Conservation (phyloP, 2,329 filamentous ascomycete species). For the Pochonia chlamydosporia region DNA sequence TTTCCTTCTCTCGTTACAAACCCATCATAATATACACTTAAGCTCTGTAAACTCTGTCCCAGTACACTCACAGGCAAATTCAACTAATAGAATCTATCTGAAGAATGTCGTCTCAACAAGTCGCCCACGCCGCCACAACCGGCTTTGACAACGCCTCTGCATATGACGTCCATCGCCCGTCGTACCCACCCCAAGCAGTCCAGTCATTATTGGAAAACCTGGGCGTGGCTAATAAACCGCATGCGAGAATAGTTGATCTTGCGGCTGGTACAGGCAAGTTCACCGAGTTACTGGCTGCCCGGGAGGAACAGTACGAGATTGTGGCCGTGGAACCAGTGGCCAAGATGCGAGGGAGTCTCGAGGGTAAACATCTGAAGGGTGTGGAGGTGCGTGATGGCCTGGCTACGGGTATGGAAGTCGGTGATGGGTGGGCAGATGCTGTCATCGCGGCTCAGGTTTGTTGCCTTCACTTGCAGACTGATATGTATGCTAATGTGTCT, state of each 20-base stretch:
- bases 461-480: conserved; percentile 10
- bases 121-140: conserved; percentile 42
- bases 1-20: too few species aligned
- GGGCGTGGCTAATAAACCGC: conserved; percentile 38
- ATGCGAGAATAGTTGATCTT: conserved; percentile 54
- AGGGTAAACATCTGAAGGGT: conserved; percentile 47
- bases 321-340: conserved; percentile 59
- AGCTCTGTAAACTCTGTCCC: too few species aligned
- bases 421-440: conserved; percentile 56
- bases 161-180: conserved; percentile 65
- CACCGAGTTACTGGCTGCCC: conserved; percentile 53
- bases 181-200: conserved; percentile 56
- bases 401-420: conserved; percentile 50
- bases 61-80: neutral
- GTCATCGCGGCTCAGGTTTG: conserved; percentile 63
- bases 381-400: conserved; percentile 53
- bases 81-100: neutral
- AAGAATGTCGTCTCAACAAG: conserved; percentile 15
- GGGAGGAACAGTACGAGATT: conserved; percentile 55
- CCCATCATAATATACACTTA: too few species aligned
- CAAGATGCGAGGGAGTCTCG: conserved; percentile 58
- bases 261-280: conserved; percentile 67
- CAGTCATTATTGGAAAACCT: conserved; percentile 51
- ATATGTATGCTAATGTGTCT: conserved; percentile 15
- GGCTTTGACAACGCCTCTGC: conserved; percentile 59